Conservation (phyloP, 2,329 filamentous ascomycete genomes). For the Penicillium sp. region DNA sequence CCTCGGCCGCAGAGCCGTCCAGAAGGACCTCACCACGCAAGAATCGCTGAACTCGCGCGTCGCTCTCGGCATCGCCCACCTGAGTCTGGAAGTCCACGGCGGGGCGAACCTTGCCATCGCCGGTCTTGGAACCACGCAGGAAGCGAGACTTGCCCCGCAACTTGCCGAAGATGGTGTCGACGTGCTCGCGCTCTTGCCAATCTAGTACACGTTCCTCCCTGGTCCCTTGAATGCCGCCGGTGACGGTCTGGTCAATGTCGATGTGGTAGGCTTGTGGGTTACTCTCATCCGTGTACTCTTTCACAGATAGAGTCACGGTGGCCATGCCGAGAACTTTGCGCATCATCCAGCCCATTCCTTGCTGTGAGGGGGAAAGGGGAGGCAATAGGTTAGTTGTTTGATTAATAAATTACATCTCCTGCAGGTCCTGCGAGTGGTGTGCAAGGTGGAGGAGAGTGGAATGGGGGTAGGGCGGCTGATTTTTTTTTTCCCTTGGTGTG, state of each 20-base stretch:
- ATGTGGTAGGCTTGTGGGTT: conserved; percentile 52
- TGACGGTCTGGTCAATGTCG: conserved; percentile 65
- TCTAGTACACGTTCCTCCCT: conserved; percentile 54
- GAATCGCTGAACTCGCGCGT: conserved; percentile 35
- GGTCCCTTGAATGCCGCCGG: conserved; percentile 64
- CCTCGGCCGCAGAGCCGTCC: conserved; percentile 53
- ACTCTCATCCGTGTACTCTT: conserved; percentile 45
- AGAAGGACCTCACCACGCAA: conserved; percentile 37
- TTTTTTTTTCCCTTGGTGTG: background rate
- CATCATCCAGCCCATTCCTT: conserved; percentile 65
- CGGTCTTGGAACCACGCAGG: conserved; percentile 33
- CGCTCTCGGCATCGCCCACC: conserved; percentile 33
- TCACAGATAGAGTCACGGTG: conserved; percentile 60
- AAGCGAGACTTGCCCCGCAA: conserved; percentile 57
- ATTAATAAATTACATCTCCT: no score
- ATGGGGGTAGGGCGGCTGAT: background rate
- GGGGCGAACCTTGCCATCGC: conserved; percentile 35
- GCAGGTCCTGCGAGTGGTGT: background rate
- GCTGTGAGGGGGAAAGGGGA: conserved; percentile 29
- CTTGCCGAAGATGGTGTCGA: conserved; percentile 72
- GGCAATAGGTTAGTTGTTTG: background rate
- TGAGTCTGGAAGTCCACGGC: conserved; percentile 34
- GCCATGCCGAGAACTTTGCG: conserved; percentile 67
- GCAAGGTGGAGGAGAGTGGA: background rate
- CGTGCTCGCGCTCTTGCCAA: conserved; percentile 58